Conservation (phyloP, 202 grass and related monocot genomes). For the Miscanthus sacchariflorus region DNA sequence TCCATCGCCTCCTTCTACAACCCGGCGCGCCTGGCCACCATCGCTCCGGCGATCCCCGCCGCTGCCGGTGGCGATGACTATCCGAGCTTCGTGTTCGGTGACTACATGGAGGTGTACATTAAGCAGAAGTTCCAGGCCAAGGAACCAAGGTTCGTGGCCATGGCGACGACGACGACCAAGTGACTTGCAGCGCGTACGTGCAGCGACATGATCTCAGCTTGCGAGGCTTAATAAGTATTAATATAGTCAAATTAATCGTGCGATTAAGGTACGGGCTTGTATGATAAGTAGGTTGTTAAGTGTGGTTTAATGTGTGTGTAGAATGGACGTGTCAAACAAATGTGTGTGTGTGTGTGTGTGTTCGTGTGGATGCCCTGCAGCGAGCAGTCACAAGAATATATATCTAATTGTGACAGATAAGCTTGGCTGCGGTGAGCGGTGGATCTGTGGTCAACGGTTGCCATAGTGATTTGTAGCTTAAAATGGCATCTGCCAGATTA, state of each 20-base stretch:
- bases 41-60: slow-evolving; percentile 46
- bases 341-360: slow-evolving; percentile 35
- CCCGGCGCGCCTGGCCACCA: slow-evolving; percentile 61
- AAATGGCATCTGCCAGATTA: slow-evolving; percentile 33
- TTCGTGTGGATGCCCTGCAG: slow-evolving; percentile 36
- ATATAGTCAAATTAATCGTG: too few relatives aligned
- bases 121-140: slow-evolving; percentile 75
- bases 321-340: slow-evolving; percentile 31
- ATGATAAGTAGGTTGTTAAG: background rate
- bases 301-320: slow-evolving; percentile 32
- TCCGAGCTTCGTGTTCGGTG: slow-evolving; percentile 71
- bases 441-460: slow-evolving; percentile 45
- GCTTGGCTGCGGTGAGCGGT: slow-evolving; percentile 22
- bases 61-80: slow-evolving; percentile 23
- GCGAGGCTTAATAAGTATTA: background rate
- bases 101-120: slow-evolving; percentile 91
- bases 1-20: slow-evolving; percentile 93
- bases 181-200: background rate
- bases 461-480: slow-evolving; percentile 48
- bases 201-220: too few relatives aligned
- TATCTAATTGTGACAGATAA: slow-evolving; percentile 41
- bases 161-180: background rate
- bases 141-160: slow-evolving; percentile 63
- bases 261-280: too few relatives aligned
- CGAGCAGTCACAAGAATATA: slow-evolving; percentile 46